A percentile compares a stretch with the other conserved stretches of the same genome.
These are phyloP conservation scores for Seiridium cupressi DNA, from an alignment of 2,329 filamentous ascomycete genomes.

Conservation along the genomic window DNA sequence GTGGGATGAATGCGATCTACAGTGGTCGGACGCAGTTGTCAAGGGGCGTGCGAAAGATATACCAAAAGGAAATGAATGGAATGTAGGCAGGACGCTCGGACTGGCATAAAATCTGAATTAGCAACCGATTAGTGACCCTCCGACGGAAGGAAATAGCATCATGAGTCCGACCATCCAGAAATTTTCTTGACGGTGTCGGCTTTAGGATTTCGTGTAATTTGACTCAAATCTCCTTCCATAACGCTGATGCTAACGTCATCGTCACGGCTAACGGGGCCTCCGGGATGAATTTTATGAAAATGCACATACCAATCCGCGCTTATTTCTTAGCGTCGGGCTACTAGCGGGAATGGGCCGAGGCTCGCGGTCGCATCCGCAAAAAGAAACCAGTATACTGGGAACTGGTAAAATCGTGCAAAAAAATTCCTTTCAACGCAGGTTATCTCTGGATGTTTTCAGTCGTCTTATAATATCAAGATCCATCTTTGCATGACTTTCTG, in stretches of 20 bases:
- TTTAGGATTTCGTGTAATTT: not conserved
- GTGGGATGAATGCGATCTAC: too few relatives aligned
- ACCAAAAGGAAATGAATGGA: not conserved
- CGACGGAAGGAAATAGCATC: not conserved
- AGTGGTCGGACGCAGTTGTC: too few relatives aligned
- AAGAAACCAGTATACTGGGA: too few relatives aligned
- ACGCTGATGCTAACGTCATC: not conserved
- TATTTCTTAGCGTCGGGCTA: not conserved
- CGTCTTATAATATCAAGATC: too few relatives aligned
- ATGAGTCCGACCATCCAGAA: not conserved
- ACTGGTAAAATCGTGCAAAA: not conserved
- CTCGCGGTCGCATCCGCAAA: not conserved
- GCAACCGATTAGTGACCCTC: not conserved
- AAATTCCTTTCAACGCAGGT: not conserved
- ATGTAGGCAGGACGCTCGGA: not conserved
- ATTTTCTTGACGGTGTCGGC: not conserved
- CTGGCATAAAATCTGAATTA: not conserved
- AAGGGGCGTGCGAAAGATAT: not conserved
- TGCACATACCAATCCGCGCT: not conserved
- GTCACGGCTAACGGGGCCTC: not conserved
- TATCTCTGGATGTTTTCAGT: too few relatives aligned
- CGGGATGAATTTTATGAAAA: not conserved
- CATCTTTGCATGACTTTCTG: too few relatives aligned
- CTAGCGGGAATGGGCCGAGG: not conserved
- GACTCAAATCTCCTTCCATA: not conserved